These are phyloP conservation scores for Pseudohalonectria lignicola DNA, from an alignment of 2,329 filamentous ascomycete species.

Conservation along the genomic window DNA sequence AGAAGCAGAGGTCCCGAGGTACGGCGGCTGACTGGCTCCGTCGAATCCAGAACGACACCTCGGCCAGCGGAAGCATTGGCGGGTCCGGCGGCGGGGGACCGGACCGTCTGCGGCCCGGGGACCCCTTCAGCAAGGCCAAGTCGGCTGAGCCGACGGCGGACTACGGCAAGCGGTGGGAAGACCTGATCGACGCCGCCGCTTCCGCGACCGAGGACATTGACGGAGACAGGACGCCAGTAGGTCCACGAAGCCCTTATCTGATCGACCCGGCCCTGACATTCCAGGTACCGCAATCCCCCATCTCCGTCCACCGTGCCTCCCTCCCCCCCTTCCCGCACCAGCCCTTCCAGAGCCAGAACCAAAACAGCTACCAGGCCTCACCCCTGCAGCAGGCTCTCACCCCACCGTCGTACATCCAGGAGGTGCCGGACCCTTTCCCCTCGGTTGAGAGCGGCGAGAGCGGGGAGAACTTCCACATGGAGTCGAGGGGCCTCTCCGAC, in stretches of 20 bases:
- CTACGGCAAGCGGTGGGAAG: slow-evolving; percentile 89
- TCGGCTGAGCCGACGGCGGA: slow-evolving; percentile 76
- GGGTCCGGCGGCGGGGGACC: slow-evolving; percentile 1
- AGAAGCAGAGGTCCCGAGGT: slow-evolving; percentile 62
- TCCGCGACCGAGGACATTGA: slow-evolving; percentile 87
- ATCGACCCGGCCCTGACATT: slow-evolving; percentile 31
- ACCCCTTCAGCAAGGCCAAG: slow-evolving; percentile 63
- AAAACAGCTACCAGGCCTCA: slow-evolving; percentile 71
- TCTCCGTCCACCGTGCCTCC: slow-evolving; percentile 52
- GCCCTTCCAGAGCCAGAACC: slow-evolving; percentile 24
- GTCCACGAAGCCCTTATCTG: slow-evolving; percentile 26
- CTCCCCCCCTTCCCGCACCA: slow-evolving; percentile 50
- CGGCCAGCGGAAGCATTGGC: background rate
- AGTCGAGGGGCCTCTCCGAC: slow-evolving; percentile 50
- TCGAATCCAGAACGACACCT: slow-evolving; percentile 41
- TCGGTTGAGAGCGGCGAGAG: slow-evolving; percentile 74
- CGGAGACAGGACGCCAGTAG: slow-evolving; percentile 81
- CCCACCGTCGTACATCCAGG: slow-evolving; percentile 61
- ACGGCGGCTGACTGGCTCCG: slow-evolving; percentile 59
- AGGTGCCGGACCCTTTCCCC: slow-evolving; percentile 69
- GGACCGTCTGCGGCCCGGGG: slow-evolving; percentile 53
- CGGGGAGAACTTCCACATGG: slow-evolving; percentile 63
- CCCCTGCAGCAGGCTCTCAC: slow-evolving; percentile 85
- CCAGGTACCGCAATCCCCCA: slow-evolving; percentile 53
- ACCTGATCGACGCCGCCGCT: slow-evolving; percentile 85